These are phyloP conservation scores for Mycena indigotica DNA, from an alignment of 768 basidiomycete genomes.

Conservation along the genomic window DNA sequence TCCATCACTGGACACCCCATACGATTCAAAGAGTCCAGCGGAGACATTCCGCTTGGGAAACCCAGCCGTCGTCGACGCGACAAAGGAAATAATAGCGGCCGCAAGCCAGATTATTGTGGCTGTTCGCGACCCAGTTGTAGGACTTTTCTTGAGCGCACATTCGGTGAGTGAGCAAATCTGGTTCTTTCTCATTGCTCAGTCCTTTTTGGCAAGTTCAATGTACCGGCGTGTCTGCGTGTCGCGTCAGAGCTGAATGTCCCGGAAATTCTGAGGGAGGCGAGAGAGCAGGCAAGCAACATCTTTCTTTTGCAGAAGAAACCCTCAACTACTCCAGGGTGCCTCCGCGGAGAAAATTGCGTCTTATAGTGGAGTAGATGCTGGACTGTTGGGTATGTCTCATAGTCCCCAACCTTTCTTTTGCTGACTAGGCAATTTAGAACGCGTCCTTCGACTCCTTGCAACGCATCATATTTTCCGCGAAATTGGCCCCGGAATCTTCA, in stretches of 20 bases:
- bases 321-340: background rate
- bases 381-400: background rate
- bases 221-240: background rate
- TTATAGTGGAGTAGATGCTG: background rate
- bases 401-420: background rate
- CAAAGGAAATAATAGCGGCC: background rate
- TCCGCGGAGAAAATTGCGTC: background rate
- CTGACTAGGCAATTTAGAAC: background rate
- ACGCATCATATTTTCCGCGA: conserved; percentile 32
- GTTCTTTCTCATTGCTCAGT: background rate
- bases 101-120: background rate
- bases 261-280: background rate
- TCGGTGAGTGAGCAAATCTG: background rate
- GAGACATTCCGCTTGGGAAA: background rate
- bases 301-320: no score
- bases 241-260: background rate
- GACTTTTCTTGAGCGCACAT: background rate
- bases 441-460: conserved; percentile 31
- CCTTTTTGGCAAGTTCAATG: background rate
- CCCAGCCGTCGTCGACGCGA: background rate
- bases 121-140: background rate
- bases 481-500: conserved; percentile 27
- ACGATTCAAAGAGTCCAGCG: background rate
- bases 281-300: background rate
- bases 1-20: background rate